Conservation (phyloP, 208 protist species). For the Histomonas meleagridis region DNA sequence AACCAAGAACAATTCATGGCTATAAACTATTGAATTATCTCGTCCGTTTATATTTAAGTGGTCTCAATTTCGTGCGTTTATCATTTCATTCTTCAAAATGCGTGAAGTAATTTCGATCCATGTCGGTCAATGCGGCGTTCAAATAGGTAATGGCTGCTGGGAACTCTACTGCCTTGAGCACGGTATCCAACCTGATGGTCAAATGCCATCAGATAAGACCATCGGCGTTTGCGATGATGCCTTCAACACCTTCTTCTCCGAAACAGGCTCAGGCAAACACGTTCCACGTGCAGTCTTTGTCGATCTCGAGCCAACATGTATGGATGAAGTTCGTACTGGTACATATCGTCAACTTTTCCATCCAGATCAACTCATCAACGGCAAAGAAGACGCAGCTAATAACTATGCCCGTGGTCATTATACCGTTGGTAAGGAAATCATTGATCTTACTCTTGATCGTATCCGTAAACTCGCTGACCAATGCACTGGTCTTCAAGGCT, state of each 20-base stretch:
- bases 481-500: slow-evolving; percentile 91
- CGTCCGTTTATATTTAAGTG: no score
- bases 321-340: slow-evolving; percentile 81
- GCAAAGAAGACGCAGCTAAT: slow-evolving; percentile 63
- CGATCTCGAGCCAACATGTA: slow-evolving; percentile 86
- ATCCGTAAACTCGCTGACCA: slow-evolving; percentile 88
- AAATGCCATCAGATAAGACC: slow-evolving; percentile 59
- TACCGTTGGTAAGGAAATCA: slow-evolving; percentile 60
- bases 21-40: no score
- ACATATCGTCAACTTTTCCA: slow-evolving; percentile 67
- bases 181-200: slow-evolving; percentile 61
- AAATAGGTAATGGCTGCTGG: slow-evolving; percentile 62
- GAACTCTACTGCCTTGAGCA: slow-evolving; percentile 64
- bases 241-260: slow-evolving; percentile 63
- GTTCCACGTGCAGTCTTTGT: slow-evolving; percentile 77
- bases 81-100: no score
- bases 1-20: no score
- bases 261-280: slow-evolving; percentile 59
- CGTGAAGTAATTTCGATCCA: slow-evolving; percentile 83
- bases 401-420: slow-evolving; percentile 64
- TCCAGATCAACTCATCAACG: slow-evolving; percentile 58
- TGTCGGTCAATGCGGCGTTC: slow-evolving; percentile 69
- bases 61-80: no score
- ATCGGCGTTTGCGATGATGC: slow-evolving; percentile 57
- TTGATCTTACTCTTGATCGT: slow-evolving; percentile 58